phyloP scores from a whole-genome alignment of 257 asterid genomes.

The Solanum virginianum region DNA sequence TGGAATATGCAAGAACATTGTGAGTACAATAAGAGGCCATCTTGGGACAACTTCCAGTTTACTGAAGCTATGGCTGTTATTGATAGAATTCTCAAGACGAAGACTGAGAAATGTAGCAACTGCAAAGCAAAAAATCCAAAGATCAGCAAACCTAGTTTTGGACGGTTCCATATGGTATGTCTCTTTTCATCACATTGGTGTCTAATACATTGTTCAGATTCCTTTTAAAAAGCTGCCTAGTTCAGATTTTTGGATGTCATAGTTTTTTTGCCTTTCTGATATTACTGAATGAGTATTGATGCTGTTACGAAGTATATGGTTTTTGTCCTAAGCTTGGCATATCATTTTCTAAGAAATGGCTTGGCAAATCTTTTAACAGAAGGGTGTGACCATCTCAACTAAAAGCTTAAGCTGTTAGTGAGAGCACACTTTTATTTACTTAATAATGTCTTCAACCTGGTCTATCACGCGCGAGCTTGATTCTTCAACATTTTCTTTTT shows the following conservation, averaged over 20 bases:
- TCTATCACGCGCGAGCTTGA: background rate
- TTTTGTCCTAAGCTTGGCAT: background rate
- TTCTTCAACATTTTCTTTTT: background rate
- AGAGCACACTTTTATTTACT: background rate
- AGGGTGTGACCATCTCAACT: background rate
- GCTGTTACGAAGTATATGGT: background rate
- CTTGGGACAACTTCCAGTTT: conserved; percentile 66
- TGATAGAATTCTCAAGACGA: conserved; percentile 45
- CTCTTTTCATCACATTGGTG: background rate
- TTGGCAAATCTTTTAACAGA: background rate
- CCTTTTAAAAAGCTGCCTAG: background rate
- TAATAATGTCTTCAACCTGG: background rate
- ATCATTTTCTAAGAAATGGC: background rate
- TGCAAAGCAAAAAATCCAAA: conserved; percentile 47
- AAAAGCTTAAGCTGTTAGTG: background rate
- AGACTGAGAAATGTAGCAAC: conserved; percentile 24
- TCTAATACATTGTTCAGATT: background rate
- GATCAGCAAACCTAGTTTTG: conserved; percentile 69
- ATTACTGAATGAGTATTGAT: background rate
- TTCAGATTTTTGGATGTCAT: background rate
- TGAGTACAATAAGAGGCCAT: conserved; percentile 14
- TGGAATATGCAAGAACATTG: conserved; percentile 16
- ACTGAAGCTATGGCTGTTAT: conserved; percentile 62
- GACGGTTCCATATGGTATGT: conserved; percentile 81
- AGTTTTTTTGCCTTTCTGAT: background rate